These are phyloP conservation scores for Cyberlindnera misumaiensis DNA, from an alignment of 805 yeast genomes.

Conservation along the genomic window DNA sequence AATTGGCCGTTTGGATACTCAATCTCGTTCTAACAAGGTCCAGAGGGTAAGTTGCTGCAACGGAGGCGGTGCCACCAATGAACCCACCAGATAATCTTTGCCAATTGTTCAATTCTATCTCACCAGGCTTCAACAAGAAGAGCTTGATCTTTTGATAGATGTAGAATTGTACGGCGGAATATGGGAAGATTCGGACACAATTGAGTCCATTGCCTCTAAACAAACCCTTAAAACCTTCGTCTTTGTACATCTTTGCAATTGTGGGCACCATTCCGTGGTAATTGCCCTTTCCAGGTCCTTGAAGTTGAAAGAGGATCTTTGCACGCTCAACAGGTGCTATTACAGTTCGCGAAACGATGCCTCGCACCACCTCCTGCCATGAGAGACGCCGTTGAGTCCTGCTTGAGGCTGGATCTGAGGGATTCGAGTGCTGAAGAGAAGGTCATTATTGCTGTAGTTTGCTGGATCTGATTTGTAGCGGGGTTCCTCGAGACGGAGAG, in stretches of 20 bases:
- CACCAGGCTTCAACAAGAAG: slow-evolving; percentile 26
- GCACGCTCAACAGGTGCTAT: slow-evolving; percentile 95
- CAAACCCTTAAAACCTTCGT: slow-evolving; percentile 88
- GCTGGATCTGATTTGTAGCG: too few relatives aligned
- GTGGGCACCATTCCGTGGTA: slow-evolving; percentile 72
- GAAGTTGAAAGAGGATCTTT: slow-evolving; percentile 85
- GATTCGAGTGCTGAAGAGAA: neutral
- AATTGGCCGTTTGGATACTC: slow-evolving; percentile 79
- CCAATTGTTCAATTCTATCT: slow-evolving; percentile 36
- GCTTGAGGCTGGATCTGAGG: neutral
- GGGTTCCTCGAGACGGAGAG: too few relatives aligned
- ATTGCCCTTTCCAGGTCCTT: slow-evolving; percentile 42
- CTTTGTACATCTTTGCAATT: slow-evolving; percentile 69
- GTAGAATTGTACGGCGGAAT: slow-evolving; percentile 89
- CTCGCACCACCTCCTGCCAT: slow-evolving; percentile 70
- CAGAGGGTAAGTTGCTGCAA: slow-evolving; percentile 81
- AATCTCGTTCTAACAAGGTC: slow-evolving; percentile 88
- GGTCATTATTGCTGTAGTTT: too few relatives aligned
- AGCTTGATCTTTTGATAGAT: slow-evolving; percentile 64
- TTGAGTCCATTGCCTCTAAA: slow-evolving; percentile 89
- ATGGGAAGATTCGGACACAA: slow-evolving; percentile 87
- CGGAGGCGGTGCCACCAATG: slow-evolving; percentile 73
- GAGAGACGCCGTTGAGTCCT: slow-evolving; percentile 50
- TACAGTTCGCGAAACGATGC: slow-evolving; percentile 79
- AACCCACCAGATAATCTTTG: slow-evolving; percentile 75